These are phyloP conservation scores for Erodium texanum DNA, from an alignment of 441 rosid genomes.

Conservation along the genomic window DNA sequence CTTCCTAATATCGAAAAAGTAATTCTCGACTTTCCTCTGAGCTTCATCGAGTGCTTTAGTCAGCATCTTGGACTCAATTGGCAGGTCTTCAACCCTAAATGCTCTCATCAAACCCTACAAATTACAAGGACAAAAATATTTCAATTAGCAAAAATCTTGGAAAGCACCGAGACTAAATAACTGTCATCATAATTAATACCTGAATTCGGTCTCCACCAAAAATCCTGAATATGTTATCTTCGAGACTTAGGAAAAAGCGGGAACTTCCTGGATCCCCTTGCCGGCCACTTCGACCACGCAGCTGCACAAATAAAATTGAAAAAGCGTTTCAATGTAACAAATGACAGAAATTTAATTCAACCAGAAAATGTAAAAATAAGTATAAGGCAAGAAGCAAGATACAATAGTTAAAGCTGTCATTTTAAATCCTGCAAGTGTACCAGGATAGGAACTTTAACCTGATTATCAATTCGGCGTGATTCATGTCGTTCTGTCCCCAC, in stretches of 20 bases:
- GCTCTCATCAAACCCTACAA: conserved; percentile 93
- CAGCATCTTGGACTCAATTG: conserved; percentile 88
- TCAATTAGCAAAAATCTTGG: conserved; percentile 6
- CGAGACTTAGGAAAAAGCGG: conserved; percentile 90
- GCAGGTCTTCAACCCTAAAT: conserved; percentile 91
- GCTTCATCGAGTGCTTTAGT: conserved; percentile 98
- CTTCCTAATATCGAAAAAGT: conserved; percentile 88
- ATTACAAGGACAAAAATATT: conserved; percentile 20
- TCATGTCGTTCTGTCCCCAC: conserved; percentile 94
- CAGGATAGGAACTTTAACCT: conserved; percentile 35
- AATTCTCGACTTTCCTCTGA: conserved; percentile 93
- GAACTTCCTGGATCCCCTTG: conserved; percentile 99
- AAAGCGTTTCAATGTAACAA: not conserved
- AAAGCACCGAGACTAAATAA: conserved; percentile 16
- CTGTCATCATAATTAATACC: conserved; percentile 33
- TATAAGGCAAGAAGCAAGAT: not conserved
- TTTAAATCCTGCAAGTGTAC: not conserved
- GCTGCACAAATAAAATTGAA: conserved; percentile 32
- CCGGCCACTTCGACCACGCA: conserved; percentile 91
- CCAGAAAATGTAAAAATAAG: not conserved
- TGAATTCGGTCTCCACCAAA: conserved; percentile 93
- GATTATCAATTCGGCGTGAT: conserved; percentile 89
- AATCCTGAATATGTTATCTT: conserved; percentile 89
- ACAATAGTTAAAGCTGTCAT: not conserved
- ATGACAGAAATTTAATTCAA: not conserved